Evolutionary conservation across 1,284 basidiomycete species (phyloP), one percentile per base, ranked within the genome.

Genomic region (Pseudozyma sp.): DNA sequence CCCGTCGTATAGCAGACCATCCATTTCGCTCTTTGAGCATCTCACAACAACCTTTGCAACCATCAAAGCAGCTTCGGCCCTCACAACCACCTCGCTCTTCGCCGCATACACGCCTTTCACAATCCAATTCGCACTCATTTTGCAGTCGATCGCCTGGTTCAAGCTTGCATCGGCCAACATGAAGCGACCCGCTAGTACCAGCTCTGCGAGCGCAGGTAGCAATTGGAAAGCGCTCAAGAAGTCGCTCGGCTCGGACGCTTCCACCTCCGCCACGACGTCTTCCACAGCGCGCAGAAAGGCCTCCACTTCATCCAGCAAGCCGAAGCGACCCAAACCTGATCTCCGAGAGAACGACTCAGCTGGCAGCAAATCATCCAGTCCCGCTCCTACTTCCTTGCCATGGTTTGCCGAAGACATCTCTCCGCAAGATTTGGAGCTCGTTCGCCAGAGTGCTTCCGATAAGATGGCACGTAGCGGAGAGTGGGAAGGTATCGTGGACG

Each of bases 321-420:
- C 55, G 8, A 62, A 59, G 19, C 54, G 54, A 2, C n/a, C 47
- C n/a, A 54, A 42, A 30, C 17, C 30, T 5, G 35, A 42, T 14
- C 24, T 34, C 17, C 29, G 33, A n/a, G 29, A 47, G 16, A 30
- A 51, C 29, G 54, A 48, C 9, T 39, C 45, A 13, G 49, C n/a
- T 31, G 48, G 47, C 34, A 64, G 55, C 43, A 54, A 56, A 34
- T 54, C 63, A 3, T 58, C 56, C 17, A 69, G 63, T 13, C 57
- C 55, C 8, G 69, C 64, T 29, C 60, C 69, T 1, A 67, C 59
- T 2, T 35, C 49, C 0, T 29, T 72, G 9, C 81, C 80, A 8
- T 83, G 81, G 81, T 83, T 83, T 44, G 80, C 81, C 33, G 81
- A 82, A 47, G 81, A 83, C 47, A 68, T 83, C 19, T 66, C 67